Evolutionary conservation across 495 filamentous ascomycete species (phyloP), one percentile per base, ranked within the genome.

Genomic region (Penicillium coffeae): DNA sequence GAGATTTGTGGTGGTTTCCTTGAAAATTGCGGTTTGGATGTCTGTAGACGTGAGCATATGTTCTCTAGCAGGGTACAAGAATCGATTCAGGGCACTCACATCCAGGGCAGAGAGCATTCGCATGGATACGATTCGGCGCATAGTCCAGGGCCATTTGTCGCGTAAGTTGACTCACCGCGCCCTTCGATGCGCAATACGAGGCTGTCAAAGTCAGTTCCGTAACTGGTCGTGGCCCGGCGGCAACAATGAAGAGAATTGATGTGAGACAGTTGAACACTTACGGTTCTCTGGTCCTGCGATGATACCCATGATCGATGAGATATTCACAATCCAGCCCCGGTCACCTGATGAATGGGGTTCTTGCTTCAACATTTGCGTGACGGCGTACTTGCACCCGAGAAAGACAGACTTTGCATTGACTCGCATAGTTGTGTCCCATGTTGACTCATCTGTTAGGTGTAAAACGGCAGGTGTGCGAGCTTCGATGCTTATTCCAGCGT

Each of bases 301-400:
- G 15, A 76, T 47, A 0, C 78, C 76, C 50, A 72, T 58, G 18
- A 77, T 65, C 5, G 68, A 74, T 1, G 75, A 68, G 0, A 76
- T 72, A 43, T 81, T 83, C 21, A 82, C 58, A 30, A 83, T 79
- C 76, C 77, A 81, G 8, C 80, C 80, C 34, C 76, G 47, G 49
- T 80, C 69, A 4, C 73, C 70, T 2, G 58, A 70, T 0, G 61
- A 21, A 48, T 65, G 59, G 0, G 63, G 68, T 7, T 72, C 65
- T 49, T 84, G 80, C 14, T 59, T 54, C 12, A 80, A 48, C 70
- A 81, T 78, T 56, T 82, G 78, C 1, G 55, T 48, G n/a, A 69
- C 50, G 0, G 71, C 76, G 44, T 75, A 79, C 34, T 73, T 73
- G 36, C 66, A 74, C 4, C 77, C 78, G 1, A 81, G 63, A 50